phyloP scores from a whole-genome alignment of 2,329 filamentous ascomycete species.

The Beauveria australis region DNA sequence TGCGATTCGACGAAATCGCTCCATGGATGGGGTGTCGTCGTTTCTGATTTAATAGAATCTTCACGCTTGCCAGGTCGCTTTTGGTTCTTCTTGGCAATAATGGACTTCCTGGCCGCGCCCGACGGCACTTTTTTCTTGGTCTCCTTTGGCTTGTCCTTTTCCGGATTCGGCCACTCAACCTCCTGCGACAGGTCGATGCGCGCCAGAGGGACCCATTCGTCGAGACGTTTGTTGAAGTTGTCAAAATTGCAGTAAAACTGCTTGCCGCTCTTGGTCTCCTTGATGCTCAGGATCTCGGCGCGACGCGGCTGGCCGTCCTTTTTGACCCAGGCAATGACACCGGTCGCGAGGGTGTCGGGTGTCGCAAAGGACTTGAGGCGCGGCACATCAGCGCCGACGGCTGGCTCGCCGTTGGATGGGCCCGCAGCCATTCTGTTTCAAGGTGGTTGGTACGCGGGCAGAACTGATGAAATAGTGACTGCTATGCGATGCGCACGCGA shows the following conservation, averaged over 20 bases:
- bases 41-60: slow-evolving; percentile 45
- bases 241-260: slow-evolving; percentile 97
- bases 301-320: slow-evolving; percentile 79
- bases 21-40: slow-evolving; percentile 47
- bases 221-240: slow-evolving; percentile 83
- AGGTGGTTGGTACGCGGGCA: background rate
- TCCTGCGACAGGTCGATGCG: slow-evolving; percentile 83
- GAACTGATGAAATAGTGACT: background rate
- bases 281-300: slow-evolving; percentile 93
- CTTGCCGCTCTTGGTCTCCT: slow-evolving; percentile 77
- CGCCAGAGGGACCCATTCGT: slow-evolving; percentile 79
- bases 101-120: slow-evolving; percentile 46
- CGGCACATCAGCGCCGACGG: slow-evolving; percentile 49
- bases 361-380: slow-evolving; percentile 75
- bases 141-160: slow-evolving; percentile 73
- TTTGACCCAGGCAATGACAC: slow-evolving; percentile 53
- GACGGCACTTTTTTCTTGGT: slow-evolving; percentile 60
- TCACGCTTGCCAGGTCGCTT: slow-evolving; percentile 48
- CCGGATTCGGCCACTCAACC: slow-evolving; percentile 92
- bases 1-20: slow-evolving; percentile 42
- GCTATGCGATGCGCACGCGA: background rate
- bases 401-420: slow-evolving; percentile 40
- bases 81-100: slow-evolving; percentile 48
- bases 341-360: slow-evolving; percentile 62
- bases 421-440: slow-evolving; percentile 39